Base-by-base conservation (phyloP, 208 protist genomes). In the Trypanosoma mega region DNA sequence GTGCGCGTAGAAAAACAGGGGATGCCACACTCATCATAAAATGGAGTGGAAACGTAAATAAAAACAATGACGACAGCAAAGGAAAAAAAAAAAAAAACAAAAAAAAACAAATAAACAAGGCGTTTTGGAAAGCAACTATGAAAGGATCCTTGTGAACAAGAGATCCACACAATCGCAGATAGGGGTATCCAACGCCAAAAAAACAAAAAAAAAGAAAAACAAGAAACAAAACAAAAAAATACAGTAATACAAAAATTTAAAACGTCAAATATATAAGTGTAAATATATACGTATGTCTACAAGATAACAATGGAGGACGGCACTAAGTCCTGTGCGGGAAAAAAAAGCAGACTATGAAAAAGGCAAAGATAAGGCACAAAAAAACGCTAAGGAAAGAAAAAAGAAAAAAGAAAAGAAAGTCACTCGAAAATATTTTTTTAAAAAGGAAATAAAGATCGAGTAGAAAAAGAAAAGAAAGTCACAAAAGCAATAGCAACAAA, bases 51-150 rank as follows among this genome's bases (percentile, higher is more conserved):
- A 20, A 7, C 14, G 41, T 33, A 39, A 27, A 54, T n/a, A 54
- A n/a, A 54, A 27, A 31, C 48, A 53, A 20, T 18, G 24, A 48
- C 6, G 24, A 20, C 44, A 48, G 24, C n/a, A 48, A 9, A 48
- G 3, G 18, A 26, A 2, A 24, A 20, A 53, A 30, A 53, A 24
- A 20, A 30, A n/a, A 3, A 36, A 2, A 11, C 18, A 53, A 2
- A 55, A 3, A 55, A 3, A 39, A 39, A 55, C 16, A 41, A 51
- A n/a, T 1, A 27, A 8, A 39, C 49, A 58, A 46, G 31, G n/a
- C n/a, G n/a, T n/a, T n/a, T n/a, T n/a, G n/a, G n/a, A n/a, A n/a
- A n/a, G n/a, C n/a, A n/a, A n/a, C n/a, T n/a, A n/a, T n/a, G n/a
- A n/a, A n/a, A n/a, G n/a, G n/a, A n/a, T n/a, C n/a, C n/a, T n/a